Conservation (phyloP, 768 basidiomycete species). For the Pholiota microspora region DNA sequence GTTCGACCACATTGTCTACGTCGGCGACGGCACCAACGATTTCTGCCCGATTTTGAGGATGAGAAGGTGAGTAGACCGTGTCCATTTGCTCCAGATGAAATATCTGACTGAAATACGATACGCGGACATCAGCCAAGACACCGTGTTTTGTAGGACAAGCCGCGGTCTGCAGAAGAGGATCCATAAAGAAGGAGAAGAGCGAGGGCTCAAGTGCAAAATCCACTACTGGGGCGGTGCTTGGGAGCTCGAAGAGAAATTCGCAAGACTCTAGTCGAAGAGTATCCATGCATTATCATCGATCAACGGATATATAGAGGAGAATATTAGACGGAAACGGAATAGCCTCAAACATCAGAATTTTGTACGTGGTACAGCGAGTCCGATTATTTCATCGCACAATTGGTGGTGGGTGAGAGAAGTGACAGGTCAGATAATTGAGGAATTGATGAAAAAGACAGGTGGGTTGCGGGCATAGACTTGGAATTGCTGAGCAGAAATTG, state of each 20-base stretch:
- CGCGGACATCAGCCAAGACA: conserved; percentile 65
- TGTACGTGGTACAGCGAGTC: conserved; percentile 17
- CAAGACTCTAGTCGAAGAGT: conserved; percentile 30
- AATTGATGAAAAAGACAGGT: conserved; percentile 10
- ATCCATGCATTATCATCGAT: conserved; percentile 14
- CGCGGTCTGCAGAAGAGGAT: conserved; percentile 83
- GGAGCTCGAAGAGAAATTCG: conserved; percentile 90
- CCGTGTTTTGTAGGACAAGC: conserved; percentile 74
- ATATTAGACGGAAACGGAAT: conserved; percentile 14
- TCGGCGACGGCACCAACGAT: conserved; percentile 95
- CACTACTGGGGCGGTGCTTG: conserved; percentile 92
- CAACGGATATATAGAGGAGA: conserved; percentile 23
- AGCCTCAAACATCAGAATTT: conserved; percentile 19
- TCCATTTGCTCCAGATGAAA: neutral
- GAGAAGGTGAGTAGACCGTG: conserved; percentile 48
- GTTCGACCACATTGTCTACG: conserved; percentile 81
- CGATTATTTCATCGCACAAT: conserved; percentile 10
- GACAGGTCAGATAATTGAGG: conserved; percentile 8
- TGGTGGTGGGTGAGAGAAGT: too few relatives aligned
- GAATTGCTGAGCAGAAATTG: conserved; percentile 13
- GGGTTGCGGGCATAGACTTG: conserved; percentile 11
- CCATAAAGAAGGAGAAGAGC: conserved; percentile 57
- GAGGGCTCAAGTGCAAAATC: conserved; percentile 69
- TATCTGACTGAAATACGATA: neutral
- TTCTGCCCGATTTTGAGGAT: conserved; percentile 90